A percentile compares a stretch with the other conserved stretches of the same genome.
Evolutionary conservation across 768 basidiomycete species (phyloP).

Genomic region (Suillus placidus): DNA sequence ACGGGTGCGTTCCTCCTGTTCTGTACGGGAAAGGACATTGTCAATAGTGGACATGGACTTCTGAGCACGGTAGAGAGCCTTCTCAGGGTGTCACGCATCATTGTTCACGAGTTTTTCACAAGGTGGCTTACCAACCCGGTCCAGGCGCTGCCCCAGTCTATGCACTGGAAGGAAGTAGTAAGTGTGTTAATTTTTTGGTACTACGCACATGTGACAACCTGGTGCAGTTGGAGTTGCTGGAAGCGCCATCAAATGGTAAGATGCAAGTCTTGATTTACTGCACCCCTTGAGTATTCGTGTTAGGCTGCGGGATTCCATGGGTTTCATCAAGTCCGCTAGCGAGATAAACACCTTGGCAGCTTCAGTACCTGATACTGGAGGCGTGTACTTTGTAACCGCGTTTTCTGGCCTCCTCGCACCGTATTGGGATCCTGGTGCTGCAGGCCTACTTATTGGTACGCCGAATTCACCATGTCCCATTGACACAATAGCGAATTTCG

Average conservation of each 20-base stretch:
- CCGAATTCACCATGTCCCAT: neutral
- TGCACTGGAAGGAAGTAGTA: conserved; percentile 92
- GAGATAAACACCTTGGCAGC: conserved; percentile 88
- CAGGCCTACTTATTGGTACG: conserved; percentile 79
- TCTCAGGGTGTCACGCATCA: neutral
- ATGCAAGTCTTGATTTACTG: neutral
- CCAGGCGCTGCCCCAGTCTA: conserved; percentile 79
- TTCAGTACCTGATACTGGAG: conserved; percentile 77
- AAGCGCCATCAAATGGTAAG: conserved; percentile 88
- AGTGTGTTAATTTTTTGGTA: conserved; percentile 33
- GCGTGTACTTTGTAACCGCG: conserved; percentile 95
- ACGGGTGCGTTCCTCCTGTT: conserved; percentile 97
- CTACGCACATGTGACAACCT: conserved; percentile 7
- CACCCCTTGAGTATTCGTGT: conserved; percentile 3
- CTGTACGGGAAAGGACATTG: conserved; percentile 87
- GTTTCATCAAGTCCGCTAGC: conserved; percentile 73
- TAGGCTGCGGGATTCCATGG: conserved; percentile 89
- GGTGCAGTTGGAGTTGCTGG: conserved; percentile 87
- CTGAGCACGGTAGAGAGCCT: conserved; percentile 71
- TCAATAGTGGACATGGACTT: conserved; percentile 84
- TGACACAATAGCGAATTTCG: neutral
- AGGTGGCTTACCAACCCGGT: conserved; percentile 92
- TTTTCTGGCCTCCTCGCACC: conserved; percentile 96
- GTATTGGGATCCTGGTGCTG: conserved; percentile 95
- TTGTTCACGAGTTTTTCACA: conserved; percentile 10